phyloP scores from a whole-genome alignment of 805 yeast genomes.

The Candida ipomoeae region DNA sequence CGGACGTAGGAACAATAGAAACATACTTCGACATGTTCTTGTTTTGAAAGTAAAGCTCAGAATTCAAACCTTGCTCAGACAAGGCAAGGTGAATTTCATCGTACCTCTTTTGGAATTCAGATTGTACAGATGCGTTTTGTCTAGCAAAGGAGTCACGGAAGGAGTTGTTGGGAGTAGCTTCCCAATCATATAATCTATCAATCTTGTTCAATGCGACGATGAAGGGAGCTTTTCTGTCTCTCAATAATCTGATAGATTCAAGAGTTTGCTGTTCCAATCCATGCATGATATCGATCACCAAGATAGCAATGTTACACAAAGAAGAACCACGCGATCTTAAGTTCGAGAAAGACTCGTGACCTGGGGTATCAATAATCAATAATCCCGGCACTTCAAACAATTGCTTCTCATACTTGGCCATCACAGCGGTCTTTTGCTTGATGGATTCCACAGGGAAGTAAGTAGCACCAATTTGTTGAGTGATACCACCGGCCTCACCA shows the following conservation, averaged over 20 bases:
- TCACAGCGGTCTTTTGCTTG: slow-evolving; percentile 83
- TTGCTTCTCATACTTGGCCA: slow-evolving; percentile 81
- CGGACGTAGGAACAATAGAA: slow-evolving; percentile 96
- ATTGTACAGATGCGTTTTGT: slow-evolving; percentile 81
- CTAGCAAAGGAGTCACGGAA: slow-evolving; percentile 89
- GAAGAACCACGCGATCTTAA: slow-evolving; percentile 98
- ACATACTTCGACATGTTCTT: slow-evolving; percentile 90
- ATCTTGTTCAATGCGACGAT: slow-evolving; percentile 95
- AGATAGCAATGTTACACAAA: slow-evolving; percentile 96
- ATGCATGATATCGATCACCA: slow-evolving; percentile 98
- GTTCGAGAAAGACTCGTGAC: slow-evolving; percentile 98
- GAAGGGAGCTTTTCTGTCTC: slow-evolving; percentile 98
- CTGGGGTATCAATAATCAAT: slow-evolving; percentile 96
- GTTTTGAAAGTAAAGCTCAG: slow-evolving; percentile 94
- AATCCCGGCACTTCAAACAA: slow-evolving; percentile 95
- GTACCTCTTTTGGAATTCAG: slow-evolving; percentile 86
- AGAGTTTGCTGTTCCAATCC: slow-evolving; percentile 97
- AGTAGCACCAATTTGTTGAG: slow-evolving; percentile 99
- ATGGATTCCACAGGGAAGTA: slow-evolving; percentile 97
- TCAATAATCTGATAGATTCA: slow-evolving; percentile 85
- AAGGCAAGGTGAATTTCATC: slow-evolving; percentile 82
- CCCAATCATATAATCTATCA: slow-evolving; percentile 97
- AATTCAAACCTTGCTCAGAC: slow-evolving; percentile 97
- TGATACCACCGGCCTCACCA: slow-evolving; percentile 99
- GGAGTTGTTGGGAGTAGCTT: slow-evolving; percentile 82